Percentiles rank a stretch among this genome's conserved stretches.
These are phyloP conservation scores for Cyberlindnera euphorbiae DNA, from an alignment of 805 yeast species.

Conservation along the genomic window DNA sequence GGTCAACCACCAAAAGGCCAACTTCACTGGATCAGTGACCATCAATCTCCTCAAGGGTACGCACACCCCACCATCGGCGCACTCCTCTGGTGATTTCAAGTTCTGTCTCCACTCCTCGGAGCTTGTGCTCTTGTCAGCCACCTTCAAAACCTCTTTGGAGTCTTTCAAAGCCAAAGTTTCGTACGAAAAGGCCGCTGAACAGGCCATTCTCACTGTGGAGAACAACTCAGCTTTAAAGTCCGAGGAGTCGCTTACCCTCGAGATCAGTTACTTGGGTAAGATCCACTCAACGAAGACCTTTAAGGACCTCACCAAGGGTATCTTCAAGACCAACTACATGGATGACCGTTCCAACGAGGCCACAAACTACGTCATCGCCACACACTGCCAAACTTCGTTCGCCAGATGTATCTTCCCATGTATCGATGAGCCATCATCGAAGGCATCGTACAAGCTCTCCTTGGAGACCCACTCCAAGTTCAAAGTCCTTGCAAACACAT, in stretches of 20 bases:
- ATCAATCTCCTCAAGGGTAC: constrained; percentile 26
- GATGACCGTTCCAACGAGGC: constrained; percentile 45
- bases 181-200: constrained; percentile 27
- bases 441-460: constrained; percentile 46
- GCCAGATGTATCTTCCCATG: constrained; percentile 65
- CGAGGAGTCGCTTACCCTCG: constrained; percentile 6
- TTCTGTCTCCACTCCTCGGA: constrained; percentile 33
- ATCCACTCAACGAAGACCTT: constrained; percentile 31
- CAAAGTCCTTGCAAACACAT: constrained; percentile 48
- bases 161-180: constrained; percentile 34
- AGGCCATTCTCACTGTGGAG: constrained; percentile 19
- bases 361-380: constrained; percentile 51
- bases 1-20: constrained; percentile 41
- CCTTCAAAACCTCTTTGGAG: constrained; percentile 14
- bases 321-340: constrained; percentile 63
- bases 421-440: constrained; percentile 57
- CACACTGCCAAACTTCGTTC: constrained; percentile 68
- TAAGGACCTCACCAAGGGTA: constrained; percentile 55
- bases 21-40: constrained; percentile 39
- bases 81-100: constrained; percentile 17
- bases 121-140: constrained; percentile 25
- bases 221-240: constrained; percentile 5
- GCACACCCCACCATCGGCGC: not conserved
- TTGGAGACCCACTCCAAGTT: constrained; percentile 41
- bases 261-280: constrained; percentile 18